Base-by-base conservation (phyloP, 352 stramenopile species). In the Globisporangium canariense region DNA sequence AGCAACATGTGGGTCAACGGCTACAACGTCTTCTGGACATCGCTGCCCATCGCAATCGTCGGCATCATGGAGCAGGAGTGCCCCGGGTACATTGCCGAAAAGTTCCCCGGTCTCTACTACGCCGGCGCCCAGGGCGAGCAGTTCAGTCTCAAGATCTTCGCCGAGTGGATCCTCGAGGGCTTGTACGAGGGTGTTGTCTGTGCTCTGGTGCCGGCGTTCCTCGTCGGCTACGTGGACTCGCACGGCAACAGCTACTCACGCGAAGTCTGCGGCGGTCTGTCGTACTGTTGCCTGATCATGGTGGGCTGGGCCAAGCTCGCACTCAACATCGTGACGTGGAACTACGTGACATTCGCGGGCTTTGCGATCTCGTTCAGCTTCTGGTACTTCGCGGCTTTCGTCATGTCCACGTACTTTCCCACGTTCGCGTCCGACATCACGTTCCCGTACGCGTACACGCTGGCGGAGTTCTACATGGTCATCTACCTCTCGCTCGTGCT, bases 21-120 rank as follows among this genome's bases (percentile, higher is more conserved):
- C 49, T 98, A 98, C 75, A 99, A 99, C 74, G 95, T 99, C 69
- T 95, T 98, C 49, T 98, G 89, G 73, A 98, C 92, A 0, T 96
- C 88, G 43, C 64, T 98, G 52, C 97, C 97, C 14, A 98, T 99
- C 64, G 70, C 45, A 32, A 73, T 94, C 18, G 76, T 96, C 49
- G 86, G 82, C 1, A 79, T 95, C 11, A 69, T 89, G 6, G 89
- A 97, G 64, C 88, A 97, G 58, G 87, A 96, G 57, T 86, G 91
- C 13, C 79, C 86, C 0, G 80, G 71, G 1, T 59, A 67, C 20
- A 87, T 93, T 16, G 86, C 89, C 0, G 79, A 94, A 36, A 70
- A 77, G 34, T 95, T 94, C 57, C 88, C 90, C 0, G 81, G 84
- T 0, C 70, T 97, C 14, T 97, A 96, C 66, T 82, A 89, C 57